Evolutionary conservation across 2,329 filamentous ascomycete species (phyloP).

Genomic region (Phyllosticta ampelicida): DNA sequence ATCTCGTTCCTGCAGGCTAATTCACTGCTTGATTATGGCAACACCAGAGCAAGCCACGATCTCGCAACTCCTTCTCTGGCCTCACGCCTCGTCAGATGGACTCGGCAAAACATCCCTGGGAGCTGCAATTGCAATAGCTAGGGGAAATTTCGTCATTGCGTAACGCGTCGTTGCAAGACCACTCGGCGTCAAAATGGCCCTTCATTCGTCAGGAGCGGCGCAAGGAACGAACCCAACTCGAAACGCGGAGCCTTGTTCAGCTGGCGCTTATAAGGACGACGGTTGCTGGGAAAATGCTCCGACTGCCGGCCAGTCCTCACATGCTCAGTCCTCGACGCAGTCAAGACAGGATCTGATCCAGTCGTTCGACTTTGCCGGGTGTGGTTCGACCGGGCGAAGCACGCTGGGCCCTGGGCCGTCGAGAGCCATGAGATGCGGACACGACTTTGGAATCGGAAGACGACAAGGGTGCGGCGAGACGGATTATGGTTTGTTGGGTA

Average conservation of each 20-base stretch:
- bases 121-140: slow-evolving; percentile 6
- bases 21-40: background rate
- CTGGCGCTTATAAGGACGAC: background rate
- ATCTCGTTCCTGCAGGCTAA: background rate
- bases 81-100: background rate
- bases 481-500: background rate
- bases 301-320: background rate
- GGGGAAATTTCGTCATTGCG: slow-evolving; percentile 8
- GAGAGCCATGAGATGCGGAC: background rate
- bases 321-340: background rate
- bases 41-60: background rate
- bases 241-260: background rate
- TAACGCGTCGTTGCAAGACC: background rate
- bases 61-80: background rate
- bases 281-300: background rate
- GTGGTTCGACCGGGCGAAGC: slow-evolving; percentile 9
- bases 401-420: background rate
- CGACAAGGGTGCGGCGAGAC: background rate
- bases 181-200: background rate
- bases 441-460: background rate
- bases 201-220: background rate
- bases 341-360: slow-evolving; percentile 7
- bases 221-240: background rate
- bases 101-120: background rate
- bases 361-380: slow-evolving; percentile 8